These are phyloP conservation scores for Pseudogymnoascus sp. DNA, from an alignment of 2,329 filamentous ascomycete genomes.

Conservation along the genomic window DNA sequence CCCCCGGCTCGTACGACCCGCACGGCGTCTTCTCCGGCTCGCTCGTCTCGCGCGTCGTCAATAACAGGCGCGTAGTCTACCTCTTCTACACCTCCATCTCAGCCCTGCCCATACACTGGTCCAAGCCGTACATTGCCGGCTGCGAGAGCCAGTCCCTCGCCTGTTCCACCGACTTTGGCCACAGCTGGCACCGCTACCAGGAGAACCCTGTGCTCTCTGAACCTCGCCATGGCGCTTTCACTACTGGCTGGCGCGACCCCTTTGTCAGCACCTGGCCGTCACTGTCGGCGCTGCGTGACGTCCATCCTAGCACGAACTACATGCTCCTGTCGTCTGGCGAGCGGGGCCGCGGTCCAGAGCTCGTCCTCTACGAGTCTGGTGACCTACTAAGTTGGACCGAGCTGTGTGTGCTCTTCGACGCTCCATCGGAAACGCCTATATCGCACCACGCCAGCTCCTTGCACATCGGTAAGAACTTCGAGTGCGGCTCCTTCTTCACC, in stretches of 20 bases:
- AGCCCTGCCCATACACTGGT: conserved; percentile 20
- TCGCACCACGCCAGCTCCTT: conserved; percentile 14
- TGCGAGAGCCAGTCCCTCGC: conserved; percentile 20
- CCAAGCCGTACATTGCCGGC: conserved; percentile 18
- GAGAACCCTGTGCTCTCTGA: conserved; percentile 17
- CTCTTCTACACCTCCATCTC: conserved; percentile 21
- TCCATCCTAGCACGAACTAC: conserved; percentile 14
- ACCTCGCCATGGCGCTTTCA: conserved; percentile 13
- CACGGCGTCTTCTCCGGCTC: conserved; percentile 20
- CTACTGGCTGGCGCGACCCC: conserved; percentile 21
- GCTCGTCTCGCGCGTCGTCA: conserved; percentile 15
- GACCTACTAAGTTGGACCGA: conserved; percentile 18
- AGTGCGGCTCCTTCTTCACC: conserved; percentile 20
- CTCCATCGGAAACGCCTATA: conserved; percentile 8
- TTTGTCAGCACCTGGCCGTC: conserved; percentile 18
- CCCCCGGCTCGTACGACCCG: conserved; percentile 15
- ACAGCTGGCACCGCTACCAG: conserved; percentile 15
- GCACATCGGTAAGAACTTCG: conserved; percentile 19
- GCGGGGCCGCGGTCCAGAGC: conserved; percentile 13
- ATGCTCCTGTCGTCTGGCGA: conserved; percentile 20
- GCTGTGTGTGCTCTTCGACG: conserved; percentile 14
- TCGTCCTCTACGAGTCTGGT: conserved; percentile 18
- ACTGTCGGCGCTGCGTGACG: conserved; percentile 13
- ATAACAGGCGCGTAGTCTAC: conserved; percentile 15
- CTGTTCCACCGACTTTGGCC: conserved; percentile 18